Evolutionary conservation across 1,284 basidiomycete species (phyloP), one percentile per base, ranked within the genome.

Genomic region (Marasmius sp.): DNA sequence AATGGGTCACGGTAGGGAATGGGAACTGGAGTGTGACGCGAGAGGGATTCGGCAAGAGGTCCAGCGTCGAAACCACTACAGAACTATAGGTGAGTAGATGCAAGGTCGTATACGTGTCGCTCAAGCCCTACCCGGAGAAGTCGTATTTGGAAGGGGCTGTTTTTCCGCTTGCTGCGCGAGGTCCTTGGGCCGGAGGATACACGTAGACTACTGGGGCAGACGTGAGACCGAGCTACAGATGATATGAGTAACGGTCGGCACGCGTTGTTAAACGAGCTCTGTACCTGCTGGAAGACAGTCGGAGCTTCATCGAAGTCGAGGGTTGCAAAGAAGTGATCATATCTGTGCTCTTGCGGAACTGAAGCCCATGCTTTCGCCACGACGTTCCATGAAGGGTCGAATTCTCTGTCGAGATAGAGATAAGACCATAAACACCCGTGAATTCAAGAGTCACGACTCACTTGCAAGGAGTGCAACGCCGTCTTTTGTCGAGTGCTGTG

Each of bases 291-390:
- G 77, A 95, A 98, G 41, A 94, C 81, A 3, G 78, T 75, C 61
- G 86, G 83, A 2, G 85, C 89, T 47, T 92, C 82, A 66, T 90
- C 85, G 72, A 97, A 97, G 75, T 98, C 95, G 41, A 94, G 77
- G n/a, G 87, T 89, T 12, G 88, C 95, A 71, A 97, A 98, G 83
- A 97, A 95, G 74, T 97, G 94, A 62, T 82, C 77, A 72, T 94
- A 82, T 49, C 90, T 84, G 39, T 89, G 76, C n/a, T 78, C 78
- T 59, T 80, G 72, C 12, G 90, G 76, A 18, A 83, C 82, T 34
- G 79, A 81, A 6, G 82, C 72, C 95, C 95, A 97, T 43, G 92
- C 86, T 68, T 87, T 87, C 22, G 93, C 92, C 8, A 97, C 87
- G 3, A 86, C 76, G 20, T 82, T 82, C 83, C 88, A 97, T 16